phyloP scores from a whole-genome alignment of 73 alveolate species.

The Breviolum minutum region DNA sequence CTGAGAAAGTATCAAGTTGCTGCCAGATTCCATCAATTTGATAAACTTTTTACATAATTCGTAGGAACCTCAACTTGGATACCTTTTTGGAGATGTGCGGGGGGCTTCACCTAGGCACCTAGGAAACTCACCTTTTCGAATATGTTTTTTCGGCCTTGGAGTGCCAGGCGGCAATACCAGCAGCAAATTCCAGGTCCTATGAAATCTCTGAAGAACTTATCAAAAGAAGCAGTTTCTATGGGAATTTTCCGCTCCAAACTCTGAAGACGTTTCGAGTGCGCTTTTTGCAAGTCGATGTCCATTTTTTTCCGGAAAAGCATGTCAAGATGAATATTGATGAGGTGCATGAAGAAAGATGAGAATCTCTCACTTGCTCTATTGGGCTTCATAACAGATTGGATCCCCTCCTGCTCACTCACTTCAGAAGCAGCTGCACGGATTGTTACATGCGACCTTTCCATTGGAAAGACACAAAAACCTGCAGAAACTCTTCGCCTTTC shows the following conservation, averaged over 20 bases:
- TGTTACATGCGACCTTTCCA: slow-evolving; percentile 69
- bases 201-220: no score
- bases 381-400: not conserved
- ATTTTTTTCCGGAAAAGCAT: no score
- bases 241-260: no score
- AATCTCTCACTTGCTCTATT: not conserved
- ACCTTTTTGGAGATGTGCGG: not conserved
- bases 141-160: slow-evolving; percentile 36
- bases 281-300: no score
- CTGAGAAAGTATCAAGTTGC: not conserved
- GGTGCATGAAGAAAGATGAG: not conserved
- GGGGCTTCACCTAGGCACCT: not conserved
- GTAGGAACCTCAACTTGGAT: no score
- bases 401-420: slow-evolving; percentile 43
- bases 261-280: no score
- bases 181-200: slow-evolving; percentile 84
- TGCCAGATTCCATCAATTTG: not conserved
- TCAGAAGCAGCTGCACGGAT: slow-evolving; percentile 58
- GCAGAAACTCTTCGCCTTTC: no score
- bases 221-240: no score
- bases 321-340: not conserved
- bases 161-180: slow-evolving; percentile 85
- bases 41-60: no score
- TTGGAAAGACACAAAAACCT: not conserved
- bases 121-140: no score